A percentile compares a stretch with the other conserved stretches of the same genome.
Conservation (phyloP, 2,329 filamentous ascomycete genomes). For the Alternaria sp. region DNA sequence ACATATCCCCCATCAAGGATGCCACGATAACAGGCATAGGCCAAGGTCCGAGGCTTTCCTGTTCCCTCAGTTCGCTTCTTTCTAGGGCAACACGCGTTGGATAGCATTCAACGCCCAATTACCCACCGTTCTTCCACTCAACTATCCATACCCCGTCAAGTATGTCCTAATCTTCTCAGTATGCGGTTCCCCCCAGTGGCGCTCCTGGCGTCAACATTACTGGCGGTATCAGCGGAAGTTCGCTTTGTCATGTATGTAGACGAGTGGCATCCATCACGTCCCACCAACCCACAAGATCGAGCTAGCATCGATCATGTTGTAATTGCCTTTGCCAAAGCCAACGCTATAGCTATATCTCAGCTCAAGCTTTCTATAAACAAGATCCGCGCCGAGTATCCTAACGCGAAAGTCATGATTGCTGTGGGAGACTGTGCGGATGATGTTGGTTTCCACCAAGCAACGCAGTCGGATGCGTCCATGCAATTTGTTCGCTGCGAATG, state of each 20-base stretch:
- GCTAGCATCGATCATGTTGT: conserved; percentile 50
- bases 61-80: not conserved
- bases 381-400: conserved; percentile 63
- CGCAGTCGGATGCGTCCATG: conserved; percentile 61
- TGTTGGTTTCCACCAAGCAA: conserved; percentile 67
- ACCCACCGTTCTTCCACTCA: not conserved
- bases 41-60: not conserved
- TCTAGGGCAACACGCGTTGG: not conserved
- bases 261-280: conserved; percentile 47
- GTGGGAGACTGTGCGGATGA: conserved; percentile 80
- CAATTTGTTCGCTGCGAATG: conserved; percentile 68
- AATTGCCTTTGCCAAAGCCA: conserved; percentile 52
- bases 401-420: conserved; percentile 72
- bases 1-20: not conserved
- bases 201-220: conserved; percentile 24
- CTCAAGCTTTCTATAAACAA: conserved; percentile 64
- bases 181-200: conserved; percentile 34
- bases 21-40: not conserved
- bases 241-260: conserved; percentile 48
- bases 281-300: conserved; percentile 35
- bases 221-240: conserved; percentile 29
- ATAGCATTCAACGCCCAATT: not conserved
- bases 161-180: conserved; percentile 8
- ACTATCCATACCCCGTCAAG: not conserved
- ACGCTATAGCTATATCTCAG: conserved; percentile 56